phyloP scores from a whole-genome alignment of 345 rosid genomes.

The Brassica incana region DNA sequence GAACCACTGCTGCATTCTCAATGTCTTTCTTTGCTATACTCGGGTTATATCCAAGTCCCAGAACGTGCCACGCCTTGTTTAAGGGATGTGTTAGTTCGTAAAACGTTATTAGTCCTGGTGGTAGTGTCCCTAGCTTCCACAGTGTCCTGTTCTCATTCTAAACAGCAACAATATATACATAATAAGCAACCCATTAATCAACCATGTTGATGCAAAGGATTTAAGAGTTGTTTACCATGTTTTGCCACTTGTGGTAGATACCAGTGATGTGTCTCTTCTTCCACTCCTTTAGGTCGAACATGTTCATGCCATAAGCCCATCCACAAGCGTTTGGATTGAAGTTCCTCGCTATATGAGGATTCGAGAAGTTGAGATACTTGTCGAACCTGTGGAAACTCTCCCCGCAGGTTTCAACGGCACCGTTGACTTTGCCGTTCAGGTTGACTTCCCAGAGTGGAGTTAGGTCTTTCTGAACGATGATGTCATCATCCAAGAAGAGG shows the following conservation, averaged over 20 bases:
- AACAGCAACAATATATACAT: background rate
- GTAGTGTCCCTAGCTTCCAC: conserved; percentile 98
- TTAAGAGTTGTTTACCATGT: conserved; percentile 58
- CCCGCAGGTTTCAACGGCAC: conserved; percentile 98
- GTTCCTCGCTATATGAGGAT: conserved; percentile 83
- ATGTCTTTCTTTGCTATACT: conserved; percentile 76
- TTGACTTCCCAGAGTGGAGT: conserved; percentile 81
- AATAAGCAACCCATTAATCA: conserved; percentile 5
- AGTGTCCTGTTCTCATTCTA: conserved; percentile 91
- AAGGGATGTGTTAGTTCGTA: conserved; percentile 82
- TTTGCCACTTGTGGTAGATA: conserved; percentile 98
- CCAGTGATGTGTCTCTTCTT: conserved; percentile 92
- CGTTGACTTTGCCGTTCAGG: conserved; percentile 88
- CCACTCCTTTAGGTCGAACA: conserved; percentile 91
- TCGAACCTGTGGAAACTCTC: conserved; percentile 97
- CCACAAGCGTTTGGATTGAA: conserved; percentile 98
- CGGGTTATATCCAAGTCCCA: conserved; percentile 95
- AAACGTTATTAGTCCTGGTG: conserved; percentile 94
- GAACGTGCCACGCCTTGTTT: conserved; percentile 96
- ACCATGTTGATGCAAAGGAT: background rate
- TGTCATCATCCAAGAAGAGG: conserved; percentile 92
- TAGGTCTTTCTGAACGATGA: conserved; percentile 96
- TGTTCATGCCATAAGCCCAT: conserved; percentile 99
- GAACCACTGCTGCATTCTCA: conserved; percentile 88
- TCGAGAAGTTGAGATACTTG: conserved; percentile 90